These are phyloP conservation scores for Ceratobasidium sp. DNA, from an alignment of 1,284 basidiomycete genomes.

Conservation along the genomic window DNA sequence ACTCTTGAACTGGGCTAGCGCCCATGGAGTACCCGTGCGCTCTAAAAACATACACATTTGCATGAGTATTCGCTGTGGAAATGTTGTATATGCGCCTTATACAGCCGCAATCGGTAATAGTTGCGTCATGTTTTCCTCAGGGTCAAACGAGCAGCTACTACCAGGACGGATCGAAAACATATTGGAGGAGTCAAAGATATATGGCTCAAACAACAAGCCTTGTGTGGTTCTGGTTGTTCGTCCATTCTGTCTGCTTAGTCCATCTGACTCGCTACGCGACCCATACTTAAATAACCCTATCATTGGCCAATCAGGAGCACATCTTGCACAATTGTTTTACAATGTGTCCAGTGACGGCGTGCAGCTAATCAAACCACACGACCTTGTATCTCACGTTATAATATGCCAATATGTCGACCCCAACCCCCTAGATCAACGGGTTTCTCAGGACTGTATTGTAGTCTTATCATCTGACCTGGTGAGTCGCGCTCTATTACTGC, in stretches of 20 bases:
- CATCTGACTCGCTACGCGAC: not conserved
- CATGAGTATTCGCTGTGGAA: not conserved
- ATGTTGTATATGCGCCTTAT: not conserved
- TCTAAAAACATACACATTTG: not conserved
- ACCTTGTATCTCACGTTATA: not conserved
- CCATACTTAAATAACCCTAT: constrained; percentile 1
- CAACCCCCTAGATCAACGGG: not conserved
- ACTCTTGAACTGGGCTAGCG: too few species aligned
- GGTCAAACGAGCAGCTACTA: not conserved
- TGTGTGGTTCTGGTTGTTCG: not conserved
- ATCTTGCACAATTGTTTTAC: not conserved
- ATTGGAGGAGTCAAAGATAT: not conserved
- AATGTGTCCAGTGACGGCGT: not conserved
- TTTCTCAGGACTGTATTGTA: not conserved
- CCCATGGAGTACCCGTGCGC: not conserved
- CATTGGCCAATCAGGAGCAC: not conserved
- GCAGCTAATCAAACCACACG: not conserved
- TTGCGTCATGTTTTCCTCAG: not conserved
- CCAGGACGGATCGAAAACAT: not conserved
- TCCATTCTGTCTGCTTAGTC: not conserved
- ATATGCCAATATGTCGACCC: not conserved
- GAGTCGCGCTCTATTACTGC: not conserved
- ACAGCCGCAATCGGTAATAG: not conserved
- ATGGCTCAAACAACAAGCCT: not conserved
- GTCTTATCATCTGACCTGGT: not conserved